phyloP scores from a whole-genome alignment of 805 yeast genomes.

The Saccharomyces kudriavzevii region DNA sequence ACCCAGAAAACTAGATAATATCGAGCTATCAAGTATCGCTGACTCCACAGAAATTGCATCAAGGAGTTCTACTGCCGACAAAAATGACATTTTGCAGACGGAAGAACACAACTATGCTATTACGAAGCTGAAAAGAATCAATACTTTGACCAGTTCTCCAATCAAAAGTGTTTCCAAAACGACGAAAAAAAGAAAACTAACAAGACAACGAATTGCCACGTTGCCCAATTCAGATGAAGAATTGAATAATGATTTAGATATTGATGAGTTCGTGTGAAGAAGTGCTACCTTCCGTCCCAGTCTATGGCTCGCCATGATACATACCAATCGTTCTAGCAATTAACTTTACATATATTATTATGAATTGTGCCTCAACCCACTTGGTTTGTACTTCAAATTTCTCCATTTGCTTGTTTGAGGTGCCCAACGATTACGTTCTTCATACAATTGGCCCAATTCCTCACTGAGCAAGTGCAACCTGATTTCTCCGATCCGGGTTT shows the following conservation, averaged over 20 bases:
- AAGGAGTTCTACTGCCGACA: not conserved
- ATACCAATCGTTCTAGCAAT: not conserved
- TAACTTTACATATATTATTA: constrained; percentile 2
- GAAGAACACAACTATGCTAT: not conserved
- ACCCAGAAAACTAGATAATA: not conserved
- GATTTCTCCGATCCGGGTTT: constrained; percentile 70
- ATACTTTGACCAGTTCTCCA: not conserved
- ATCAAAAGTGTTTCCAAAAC: not conserved
- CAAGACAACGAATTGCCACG: constrained; percentile 2
- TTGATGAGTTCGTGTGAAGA: not conserved
- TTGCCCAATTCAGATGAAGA: not conserved
- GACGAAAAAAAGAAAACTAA: constrained; percentile 8
- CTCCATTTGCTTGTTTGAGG: constrained; percentile 76
- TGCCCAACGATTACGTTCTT: constrained; percentile 75
- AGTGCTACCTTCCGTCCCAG: not conserved
- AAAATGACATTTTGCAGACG: not conserved
- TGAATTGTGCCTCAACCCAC: constrained; percentile 38
- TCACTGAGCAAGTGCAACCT: constrained; percentile 43
- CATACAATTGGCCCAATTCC: constrained; percentile 53
- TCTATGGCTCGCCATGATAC: not conserved
- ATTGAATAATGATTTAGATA: not conserved
- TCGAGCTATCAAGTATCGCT: not conserved
- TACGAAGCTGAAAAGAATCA: not conserved
- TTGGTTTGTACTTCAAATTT: constrained; percentile 73
- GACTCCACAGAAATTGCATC: not conserved